These are phyloP conservation scores for Chloropicon primus DNA, from an alignment of 139 green algal species.

Conservation along the genomic window DNA sequence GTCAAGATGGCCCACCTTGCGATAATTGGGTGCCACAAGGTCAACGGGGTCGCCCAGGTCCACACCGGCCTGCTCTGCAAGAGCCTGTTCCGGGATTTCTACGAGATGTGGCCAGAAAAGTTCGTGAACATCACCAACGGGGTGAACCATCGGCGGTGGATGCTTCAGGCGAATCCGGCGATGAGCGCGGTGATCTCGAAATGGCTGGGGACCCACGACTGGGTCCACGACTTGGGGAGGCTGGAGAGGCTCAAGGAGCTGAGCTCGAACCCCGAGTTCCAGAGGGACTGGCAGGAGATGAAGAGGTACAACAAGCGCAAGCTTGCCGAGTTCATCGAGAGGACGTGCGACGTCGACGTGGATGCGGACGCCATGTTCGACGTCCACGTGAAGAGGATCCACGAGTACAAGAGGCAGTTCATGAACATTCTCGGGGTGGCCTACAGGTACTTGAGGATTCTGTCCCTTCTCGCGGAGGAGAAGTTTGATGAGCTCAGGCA, in stretches of 20 bases:
- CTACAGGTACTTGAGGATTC: not conserved
- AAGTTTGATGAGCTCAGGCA: not conserved
- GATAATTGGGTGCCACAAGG: conserved; percentile 64
- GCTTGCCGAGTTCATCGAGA: conserved; percentile 27
- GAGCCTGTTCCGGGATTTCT: conserved; percentile 75
- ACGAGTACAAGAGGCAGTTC: conserved; percentile 99
- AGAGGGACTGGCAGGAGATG: conserved; percentile 63
- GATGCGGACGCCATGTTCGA: conserved; percentile 71
- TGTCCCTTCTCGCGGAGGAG: conserved; percentile 1
- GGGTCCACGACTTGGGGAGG: not conserved
- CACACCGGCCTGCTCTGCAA: conserved; percentile 89
- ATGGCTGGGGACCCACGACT: conserved; percentile 2
- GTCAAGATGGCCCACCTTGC: conserved; percentile 87
- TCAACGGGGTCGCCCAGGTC: conserved; percentile 92
- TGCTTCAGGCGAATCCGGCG: conserved; percentile 27
- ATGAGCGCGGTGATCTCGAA: conserved; percentile 15
- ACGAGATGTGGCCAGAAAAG: conserved; percentile 64
- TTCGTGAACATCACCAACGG: conserved; percentile 99
- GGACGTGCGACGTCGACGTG: conserved; percentile 32
- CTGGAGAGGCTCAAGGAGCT: conserved; percentile 35
- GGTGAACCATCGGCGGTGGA: conserved; percentile 88
- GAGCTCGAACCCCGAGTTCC: conserved; percentile 66
- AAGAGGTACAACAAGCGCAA: conserved; percentile 74
- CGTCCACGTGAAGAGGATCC: conserved; percentile 96
- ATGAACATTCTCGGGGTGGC: conserved; percentile 26